Evolutionary conservation across 1,139 yeast genomes (phyloP).

Genomic region (Trichomonascaceae sp.): DNA sequence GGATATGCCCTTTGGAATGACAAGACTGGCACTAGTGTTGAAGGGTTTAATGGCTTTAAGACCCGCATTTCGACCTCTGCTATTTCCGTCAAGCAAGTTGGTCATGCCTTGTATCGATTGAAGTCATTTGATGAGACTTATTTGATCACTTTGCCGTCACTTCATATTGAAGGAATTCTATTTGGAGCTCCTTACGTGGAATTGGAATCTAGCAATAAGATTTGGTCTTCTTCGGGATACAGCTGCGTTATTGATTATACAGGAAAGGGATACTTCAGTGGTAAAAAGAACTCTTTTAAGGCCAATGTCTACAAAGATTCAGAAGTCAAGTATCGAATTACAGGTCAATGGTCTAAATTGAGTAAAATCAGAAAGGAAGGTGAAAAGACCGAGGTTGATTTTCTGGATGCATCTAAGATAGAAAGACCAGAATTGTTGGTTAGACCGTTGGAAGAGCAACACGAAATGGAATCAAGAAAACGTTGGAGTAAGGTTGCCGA

Average conservation of each 20-base stretch:
- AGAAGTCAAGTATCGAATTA: conserved; percentile 61
- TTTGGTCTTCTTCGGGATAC: conserved; percentile 78
- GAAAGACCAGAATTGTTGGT: conserved; percentile 56
- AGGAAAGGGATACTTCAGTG: conserved; percentile 95
- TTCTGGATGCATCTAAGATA: conserved; percentile 60
- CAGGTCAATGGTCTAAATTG: conserved; percentile 89
- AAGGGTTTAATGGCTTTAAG: conserved; percentile 86
- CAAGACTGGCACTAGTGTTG: conserved; percentile 57
- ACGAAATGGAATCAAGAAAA: conserved; percentile 66
- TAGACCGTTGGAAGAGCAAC: conserved; percentile 72
- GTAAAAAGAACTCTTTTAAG: conserved; percentile 88
- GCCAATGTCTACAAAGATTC: conserved; percentile 62
- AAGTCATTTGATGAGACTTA: conserved; percentile 58
- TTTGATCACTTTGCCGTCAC: conserved; percentile 85
- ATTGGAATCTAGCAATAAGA: conserved; percentile 75
- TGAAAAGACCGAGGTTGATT: conserved; percentile 41
- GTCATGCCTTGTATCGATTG: conserved; percentile 74
- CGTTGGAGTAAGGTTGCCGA: conserved; percentile 88
- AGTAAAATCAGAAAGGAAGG: conserved; percentile 42
- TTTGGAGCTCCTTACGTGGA: conserved; percentile 82
- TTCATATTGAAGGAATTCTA: conserved; percentile 88
- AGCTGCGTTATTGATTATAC: conserved; percentile 68
- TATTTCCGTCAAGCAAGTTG: conserved; percentile 80
- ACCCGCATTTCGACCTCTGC: conserved; percentile 72
- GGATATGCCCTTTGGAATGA: conserved; percentile 77